Conservation (phyloP, 2,329 filamentous ascomycete genomes). For the Diaporthe longicolla region DNA sequence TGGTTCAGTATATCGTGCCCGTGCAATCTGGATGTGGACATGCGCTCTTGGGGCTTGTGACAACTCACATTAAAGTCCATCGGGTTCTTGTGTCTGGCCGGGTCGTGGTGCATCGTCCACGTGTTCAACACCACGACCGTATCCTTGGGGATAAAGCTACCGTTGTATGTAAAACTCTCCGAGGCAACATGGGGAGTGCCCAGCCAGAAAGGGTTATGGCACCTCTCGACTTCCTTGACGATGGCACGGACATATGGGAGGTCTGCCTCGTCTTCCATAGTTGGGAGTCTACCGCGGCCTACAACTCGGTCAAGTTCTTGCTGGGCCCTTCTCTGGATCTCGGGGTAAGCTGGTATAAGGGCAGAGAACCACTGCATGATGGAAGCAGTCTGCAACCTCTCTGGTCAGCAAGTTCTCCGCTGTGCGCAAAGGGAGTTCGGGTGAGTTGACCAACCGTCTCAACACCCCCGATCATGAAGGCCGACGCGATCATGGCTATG, state of each 20-base stretch:
- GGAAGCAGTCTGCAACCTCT: constrained; percentile 10
- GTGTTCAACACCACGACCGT: constrained; percentile 30
- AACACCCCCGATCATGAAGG: constrained; percentile 28
- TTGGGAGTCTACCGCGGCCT: constrained; percentile 11
- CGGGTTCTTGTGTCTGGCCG: not conserved
- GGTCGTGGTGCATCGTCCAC: constrained; percentile 33
- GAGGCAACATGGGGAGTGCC: constrained; percentile 20
- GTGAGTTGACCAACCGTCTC: not conserved
- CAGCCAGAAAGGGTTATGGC: constrained; percentile 29
- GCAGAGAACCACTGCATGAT: constrained; percentile 34
- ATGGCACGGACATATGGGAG: constrained; percentile 27
- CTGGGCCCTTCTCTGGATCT: constrained; percentile 6
- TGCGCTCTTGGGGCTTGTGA: not conserved
- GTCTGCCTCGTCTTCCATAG: not conserved
- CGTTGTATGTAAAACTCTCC: constrained; percentile 13
- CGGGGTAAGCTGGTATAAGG: constrained; percentile 17
- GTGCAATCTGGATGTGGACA: too few relatives aligned
- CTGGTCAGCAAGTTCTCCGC: not conserved
- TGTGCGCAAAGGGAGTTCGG: not conserved
- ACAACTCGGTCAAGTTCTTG: constrained; percentile 30
- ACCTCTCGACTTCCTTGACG: constrained; percentile 29
- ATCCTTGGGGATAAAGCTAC: constrained; percentile 18
- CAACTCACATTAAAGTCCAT: constrained; percentile 24
- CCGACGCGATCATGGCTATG: constrained; percentile 24
- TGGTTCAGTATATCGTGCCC: not conserved